Percentiles rank a stretch among this genome's conserved stretches.
Conservation (phyloP, 768 basidiomycete genomes). For the Panellus pusillus region DNA sequence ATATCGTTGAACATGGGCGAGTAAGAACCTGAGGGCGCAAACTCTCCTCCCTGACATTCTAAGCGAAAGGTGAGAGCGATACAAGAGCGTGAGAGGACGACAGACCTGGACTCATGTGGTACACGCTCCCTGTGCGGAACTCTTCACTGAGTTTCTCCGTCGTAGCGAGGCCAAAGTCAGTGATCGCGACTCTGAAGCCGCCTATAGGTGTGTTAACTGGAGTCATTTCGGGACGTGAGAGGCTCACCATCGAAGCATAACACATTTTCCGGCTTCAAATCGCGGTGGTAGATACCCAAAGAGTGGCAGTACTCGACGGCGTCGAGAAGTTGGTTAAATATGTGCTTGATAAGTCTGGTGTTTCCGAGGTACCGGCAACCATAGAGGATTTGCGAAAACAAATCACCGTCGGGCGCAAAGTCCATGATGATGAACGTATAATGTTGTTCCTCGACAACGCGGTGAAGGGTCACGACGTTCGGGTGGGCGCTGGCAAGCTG, state of each 20-base stretch:
- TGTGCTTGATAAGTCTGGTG: conserved; percentile 79
- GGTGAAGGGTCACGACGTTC: conserved; percentile 85
- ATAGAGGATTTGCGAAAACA: conserved; percentile 87
- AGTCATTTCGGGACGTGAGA: background rate
- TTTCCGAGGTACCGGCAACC: conserved; percentile 80
- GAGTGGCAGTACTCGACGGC: conserved; percentile 92
- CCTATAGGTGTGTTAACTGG: conserved; percentile 20
- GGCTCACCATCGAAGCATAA: conserved; percentile 65
- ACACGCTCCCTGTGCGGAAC: conserved; percentile 95
- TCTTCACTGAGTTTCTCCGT: conserved; percentile 83
- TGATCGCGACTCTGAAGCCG: conserved; percentile 78
- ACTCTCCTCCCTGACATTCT: conserved; percentile 88
- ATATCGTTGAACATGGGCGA: conserved; percentile 89
- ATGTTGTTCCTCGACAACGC: conserved; percentile 78
- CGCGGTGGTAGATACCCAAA: conserved; percentile 91
- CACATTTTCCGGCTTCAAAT: conserved; percentile 96
- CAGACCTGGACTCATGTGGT: conserved; percentile 95
- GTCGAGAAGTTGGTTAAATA: conserved; percentile 92
- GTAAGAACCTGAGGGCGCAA: conserved; percentile 67
- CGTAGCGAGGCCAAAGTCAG: conserved; percentile 95
- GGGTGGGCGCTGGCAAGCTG: conserved; percentile 73
- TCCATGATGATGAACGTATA: conserved; percentile 93
- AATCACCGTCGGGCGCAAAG: conserved; percentile 86
- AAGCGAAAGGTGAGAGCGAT: conserved; percentile 24
- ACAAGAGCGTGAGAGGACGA: conserved; percentile 16